Evolutionary conservation across 352 stramenopile genomes (phyloP).

Genomic region (Phytophthora multivora): DNA sequence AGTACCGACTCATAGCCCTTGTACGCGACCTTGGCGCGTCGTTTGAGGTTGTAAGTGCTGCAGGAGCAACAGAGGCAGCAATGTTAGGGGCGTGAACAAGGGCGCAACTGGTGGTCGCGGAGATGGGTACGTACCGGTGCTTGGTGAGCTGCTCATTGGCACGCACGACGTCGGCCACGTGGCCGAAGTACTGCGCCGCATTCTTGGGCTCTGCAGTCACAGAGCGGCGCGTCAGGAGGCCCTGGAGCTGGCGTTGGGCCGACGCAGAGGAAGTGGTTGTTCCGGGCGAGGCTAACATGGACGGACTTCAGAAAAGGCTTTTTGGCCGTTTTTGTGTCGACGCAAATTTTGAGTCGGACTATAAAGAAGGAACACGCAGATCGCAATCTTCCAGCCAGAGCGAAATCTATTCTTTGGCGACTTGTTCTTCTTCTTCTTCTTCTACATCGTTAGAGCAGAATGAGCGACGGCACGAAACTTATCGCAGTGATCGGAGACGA

Average conservation of each 20-base stretch:
- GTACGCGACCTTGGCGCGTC: constrained; percentile 56
- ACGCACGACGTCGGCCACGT: constrained; percentile 62
- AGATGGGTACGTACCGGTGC: constrained; percentile 41
- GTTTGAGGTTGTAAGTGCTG: constrained; percentile 75
- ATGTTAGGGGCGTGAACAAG: constrained; percentile 10
- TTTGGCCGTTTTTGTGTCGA: constrained; percentile 16
- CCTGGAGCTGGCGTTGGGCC: constrained; percentile 65
- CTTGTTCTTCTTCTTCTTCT: neutral
- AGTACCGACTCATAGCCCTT: constrained; percentile 80
- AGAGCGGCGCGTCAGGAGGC: constrained; percentile 60
- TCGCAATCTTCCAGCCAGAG: neutral
- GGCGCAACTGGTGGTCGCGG: neutral
- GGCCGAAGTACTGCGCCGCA: constrained; percentile 72
- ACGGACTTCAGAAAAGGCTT: constrained; percentile 17
- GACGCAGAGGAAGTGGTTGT: constrained; percentile 29
- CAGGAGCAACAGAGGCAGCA: constrained; percentile 8
- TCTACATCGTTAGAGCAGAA: constrained; percentile 25
- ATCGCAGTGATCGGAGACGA: constrained; percentile 92
- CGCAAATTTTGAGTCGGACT: constrained; percentile 11
- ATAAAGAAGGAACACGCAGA: constrained; percentile 4
- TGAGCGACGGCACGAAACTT: constrained; percentile 86
- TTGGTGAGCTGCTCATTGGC: constrained; percentile 61
- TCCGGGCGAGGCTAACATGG: constrained; percentile 30
- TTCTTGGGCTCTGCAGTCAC: constrained; percentile 56
- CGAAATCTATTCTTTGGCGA: constrained; percentile 11